phyloP scores from a whole-genome alignment of 805 yeast species.

The Saccharomycopsis schoenii region DNA sequence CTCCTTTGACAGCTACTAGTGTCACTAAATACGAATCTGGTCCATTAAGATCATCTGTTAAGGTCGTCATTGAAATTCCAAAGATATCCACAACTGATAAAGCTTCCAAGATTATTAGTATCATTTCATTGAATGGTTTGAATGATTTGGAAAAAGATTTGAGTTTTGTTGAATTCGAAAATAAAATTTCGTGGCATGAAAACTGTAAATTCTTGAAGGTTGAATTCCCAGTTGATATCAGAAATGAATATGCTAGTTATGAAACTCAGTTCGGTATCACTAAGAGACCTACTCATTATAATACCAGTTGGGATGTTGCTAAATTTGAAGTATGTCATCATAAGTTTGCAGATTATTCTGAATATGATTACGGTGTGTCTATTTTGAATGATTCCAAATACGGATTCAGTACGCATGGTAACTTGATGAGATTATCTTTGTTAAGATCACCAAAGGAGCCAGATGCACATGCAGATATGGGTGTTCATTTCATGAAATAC shows the following conservation, averaged over 20 bases:
- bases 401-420: constrained; percentile 93
- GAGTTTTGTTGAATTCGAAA: constrained; percentile 41
- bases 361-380: constrained; percentile 77
- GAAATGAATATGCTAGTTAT: constrained; percentile 68
- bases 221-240: constrained; percentile 84
- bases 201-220: constrained; percentile 82
- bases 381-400: constrained; percentile 77
- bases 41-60: constrained; percentile 52
- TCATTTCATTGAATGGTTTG: constrained; percentile 58
- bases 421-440: constrained; percentile 74
- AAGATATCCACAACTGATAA: constrained; percentile 31
- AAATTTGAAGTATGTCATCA: constrained; percentile 94
- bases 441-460: constrained; percentile 91
- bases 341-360: constrained; percentile 87
- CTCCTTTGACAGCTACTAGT: constrained; percentile 28
- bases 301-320: constrained; percentile 94
- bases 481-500: constrained; percentile 70
- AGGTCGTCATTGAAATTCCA: constrained; percentile 53
- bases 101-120: constrained; percentile 39
- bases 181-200: constrained; percentile 78
- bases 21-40: constrained; percentile 36
- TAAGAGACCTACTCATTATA: constrained; percentile 86
- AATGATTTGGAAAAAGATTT: constrained; percentile 26
- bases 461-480: constrained; percentile 93
- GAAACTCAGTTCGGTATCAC: constrained; percentile 94